phyloP scores from a whole-genome alignment of 2,329 filamentous ascomycete genomes.

The Aspergillus fumigatiaffinis region DNA sequence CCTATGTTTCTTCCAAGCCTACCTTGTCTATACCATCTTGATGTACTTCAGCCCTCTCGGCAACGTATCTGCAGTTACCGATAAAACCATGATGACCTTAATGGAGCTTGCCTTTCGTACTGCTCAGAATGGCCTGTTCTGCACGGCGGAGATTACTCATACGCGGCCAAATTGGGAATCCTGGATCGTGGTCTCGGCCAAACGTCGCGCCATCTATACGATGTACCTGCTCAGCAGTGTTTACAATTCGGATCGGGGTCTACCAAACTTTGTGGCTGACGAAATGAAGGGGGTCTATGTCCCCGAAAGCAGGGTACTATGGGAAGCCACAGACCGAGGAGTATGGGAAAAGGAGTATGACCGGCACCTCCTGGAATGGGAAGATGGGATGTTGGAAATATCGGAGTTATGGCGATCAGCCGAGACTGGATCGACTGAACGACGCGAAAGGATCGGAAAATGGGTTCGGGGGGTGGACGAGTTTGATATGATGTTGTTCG shows the following conservation, averaged over 20 bases:
- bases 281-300: conserved; percentile 47
- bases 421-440: conserved; percentile 25
- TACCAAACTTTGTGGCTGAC: conserved; percentile 48
- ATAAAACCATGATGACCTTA: conserved; percentile 47
- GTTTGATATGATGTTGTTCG: conserved; percentile 53
- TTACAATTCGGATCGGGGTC: conserved; percentile 40
- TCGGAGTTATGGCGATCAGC: conserved; percentile 51
- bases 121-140: conserved; percentile 43
- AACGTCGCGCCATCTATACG: conserved; percentile 48
- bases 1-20: conserved; percentile 50
- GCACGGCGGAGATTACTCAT: conserved; percentile 38
- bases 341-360: conserved; percentile 47
- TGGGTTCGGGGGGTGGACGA: conserved; percentile 53
- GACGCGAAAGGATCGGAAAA: conserved; percentile 40
- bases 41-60: conserved; percentile 42
- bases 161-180: conserved; percentile 48
- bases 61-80: conserved; percentile 29
- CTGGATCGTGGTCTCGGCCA: conserved; percentile 53
- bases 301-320: conserved; percentile 42
- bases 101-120: conserved; percentile 48
- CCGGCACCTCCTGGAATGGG: conserved; percentile 41
- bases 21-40: conserved; percentile 51
- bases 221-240: conserved; percentile 55
- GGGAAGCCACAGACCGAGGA: conserved; percentile 36
- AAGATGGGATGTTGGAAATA: conserved; percentile 40